Percentiles rank a stretch among this genome's conserved stretches.
Evolutionary conservation across 768 basidiomycete genomes (phyloP).

Genomic region (Kwoniella europaea): DNA sequence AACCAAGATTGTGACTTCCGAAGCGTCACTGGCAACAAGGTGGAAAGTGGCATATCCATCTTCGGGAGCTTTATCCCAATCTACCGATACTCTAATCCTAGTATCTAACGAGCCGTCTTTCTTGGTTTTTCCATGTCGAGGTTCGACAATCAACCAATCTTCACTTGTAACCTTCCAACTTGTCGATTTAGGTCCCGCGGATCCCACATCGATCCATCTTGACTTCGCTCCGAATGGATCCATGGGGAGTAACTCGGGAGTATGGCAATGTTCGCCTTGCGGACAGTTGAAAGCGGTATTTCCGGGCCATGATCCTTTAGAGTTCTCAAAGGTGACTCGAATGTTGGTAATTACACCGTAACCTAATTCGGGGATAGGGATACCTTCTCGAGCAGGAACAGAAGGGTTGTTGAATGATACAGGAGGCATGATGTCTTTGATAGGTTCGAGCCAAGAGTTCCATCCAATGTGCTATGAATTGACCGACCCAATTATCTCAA

Average conservation of each 20-base stretch:
- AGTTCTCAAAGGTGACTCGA: slow-evolving; percentile 69
- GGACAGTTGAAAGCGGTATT: slow-evolving; percentile 70
- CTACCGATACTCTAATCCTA: slow-evolving; percentile 66
- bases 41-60: slow-evolving; percentile 15
- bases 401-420: slow-evolving; percentile 58
- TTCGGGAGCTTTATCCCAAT: slow-evolving; percentile 63
- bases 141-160: slow-evolving; percentile 65
- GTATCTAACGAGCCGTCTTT: slow-evolving; percentile 60
- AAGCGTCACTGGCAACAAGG: slow-evolving; percentile 35
- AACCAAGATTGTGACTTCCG: slow-evolving; percentile 38
- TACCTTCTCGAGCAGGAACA: slow-evolving; percentile 65
- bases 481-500: no score
- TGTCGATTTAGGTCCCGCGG: slow-evolving; percentile 68
- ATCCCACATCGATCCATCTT: slow-evolving; percentile 68
- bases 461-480: slow-evolving; percentile 37
- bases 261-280: slow-evolving; percentile 46
- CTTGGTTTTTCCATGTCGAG: slow-evolving; percentile 64
- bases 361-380: slow-evolving; percentile 24
- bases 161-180: slow-evolving; percentile 64
- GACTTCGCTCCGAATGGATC: slow-evolving; percentile 67
- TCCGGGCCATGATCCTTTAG: slow-evolving; percentile 70
- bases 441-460: slow-evolving; percentile 70
- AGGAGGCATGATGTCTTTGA: slow-evolving; percentile 64
- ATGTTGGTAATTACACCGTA: slow-evolving; percentile 69
- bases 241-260: slow-evolving; percentile 62